These are phyloP conservation scores for Solanum bulbocastanum DNA, from an alignment of 257 asterid genomes.

Conservation along the genomic window DNA sequence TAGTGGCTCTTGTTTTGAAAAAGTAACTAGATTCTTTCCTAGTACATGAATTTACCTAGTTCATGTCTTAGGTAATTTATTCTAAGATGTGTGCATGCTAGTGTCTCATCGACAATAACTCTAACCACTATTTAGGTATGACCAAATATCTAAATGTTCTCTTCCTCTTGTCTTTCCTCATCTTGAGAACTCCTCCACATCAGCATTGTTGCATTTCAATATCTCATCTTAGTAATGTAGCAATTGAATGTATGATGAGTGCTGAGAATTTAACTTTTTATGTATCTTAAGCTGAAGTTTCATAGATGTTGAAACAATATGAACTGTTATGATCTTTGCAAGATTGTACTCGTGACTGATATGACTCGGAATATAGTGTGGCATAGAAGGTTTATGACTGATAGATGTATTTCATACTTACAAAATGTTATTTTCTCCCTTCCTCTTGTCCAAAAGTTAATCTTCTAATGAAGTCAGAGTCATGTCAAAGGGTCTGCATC, in stretches of 20 bases:
- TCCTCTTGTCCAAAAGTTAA: not conserved
- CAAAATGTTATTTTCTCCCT: not conserved
- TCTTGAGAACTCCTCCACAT: not conserved
- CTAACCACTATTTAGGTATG: too few relatives aligned
- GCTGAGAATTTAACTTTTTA: not conserved
- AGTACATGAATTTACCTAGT: not conserved
- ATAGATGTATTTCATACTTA: not conserved
- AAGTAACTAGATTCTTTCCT: not conserved
- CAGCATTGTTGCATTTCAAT: constrained; percentile 30
- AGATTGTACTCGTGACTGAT: not conserved
- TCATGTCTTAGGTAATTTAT: not conserved
- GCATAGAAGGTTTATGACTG: not conserved
- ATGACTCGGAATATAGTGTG: not conserved
- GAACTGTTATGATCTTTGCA: not conserved
- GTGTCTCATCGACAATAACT: not conserved
- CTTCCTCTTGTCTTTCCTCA: not conserved
- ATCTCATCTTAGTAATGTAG: constrained; percentile 4
- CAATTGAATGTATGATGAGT: not conserved
- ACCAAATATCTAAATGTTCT: not conserved
- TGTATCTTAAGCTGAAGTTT: not conserved
- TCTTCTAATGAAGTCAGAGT: not conserved
- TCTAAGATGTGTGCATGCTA: not conserved
- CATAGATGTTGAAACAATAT: not conserved
- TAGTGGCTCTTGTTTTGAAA: not conserved
- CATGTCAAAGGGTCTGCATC: not conserved